A percentile compares a stretch with the other conserved stretches of the same genome.
Evolutionary conservation across 139 green algal genomes (phyloP).

Genomic region (Ettlia oleoabundans): DNA sequence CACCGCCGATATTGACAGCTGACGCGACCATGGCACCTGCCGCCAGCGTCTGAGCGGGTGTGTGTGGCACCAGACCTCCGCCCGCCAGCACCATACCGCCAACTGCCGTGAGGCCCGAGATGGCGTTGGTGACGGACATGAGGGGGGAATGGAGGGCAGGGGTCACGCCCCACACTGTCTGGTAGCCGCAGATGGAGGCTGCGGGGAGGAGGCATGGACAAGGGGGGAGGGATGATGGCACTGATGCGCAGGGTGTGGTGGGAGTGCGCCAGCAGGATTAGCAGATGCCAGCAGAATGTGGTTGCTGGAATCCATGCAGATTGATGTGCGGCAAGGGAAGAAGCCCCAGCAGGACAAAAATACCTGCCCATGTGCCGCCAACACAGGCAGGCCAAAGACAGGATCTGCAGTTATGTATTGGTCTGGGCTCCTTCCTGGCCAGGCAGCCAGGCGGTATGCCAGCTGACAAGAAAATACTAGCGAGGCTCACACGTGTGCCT

Average conservation of each 20-base stretch:
- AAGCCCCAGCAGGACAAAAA: no score
- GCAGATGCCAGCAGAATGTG: no score
- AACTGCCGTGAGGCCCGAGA: slow-evolving; percentile 77
- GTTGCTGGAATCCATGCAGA: no score
- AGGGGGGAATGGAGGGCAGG: slow-evolving; percentile 91
- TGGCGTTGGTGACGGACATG: slow-evolving; percentile 95
- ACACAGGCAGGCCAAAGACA: no score
- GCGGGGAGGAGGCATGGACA: neutral
- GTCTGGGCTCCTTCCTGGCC: no score
- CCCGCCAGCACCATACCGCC: slow-evolving; percentile 81
- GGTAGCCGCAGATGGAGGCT: slow-evolving; percentile 82
- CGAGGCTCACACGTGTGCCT: no score
- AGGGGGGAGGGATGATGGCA: neutral
- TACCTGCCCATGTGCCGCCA: no score
- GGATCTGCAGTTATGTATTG: no score
- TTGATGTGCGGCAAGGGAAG: no score
- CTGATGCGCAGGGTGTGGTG: neutral
- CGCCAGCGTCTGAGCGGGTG: slow-evolving; percentile 65
- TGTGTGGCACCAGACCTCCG: slow-evolving; percentile 69
- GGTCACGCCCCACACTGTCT: slow-evolving; percentile 74
- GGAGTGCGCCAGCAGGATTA: neutral
- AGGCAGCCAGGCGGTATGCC: no score
- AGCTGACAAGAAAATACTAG: no score
- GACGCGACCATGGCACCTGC: slow-evolving; percentile 69
- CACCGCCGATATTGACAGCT: slow-evolving; percentile 90